Evolutionary conservation across 2,329 filamentous ascomycete genomes (phyloP), one percentile per base, ranked within the genome.

Genomic region (Phaeosphaeriaceae sp.): DNA sequence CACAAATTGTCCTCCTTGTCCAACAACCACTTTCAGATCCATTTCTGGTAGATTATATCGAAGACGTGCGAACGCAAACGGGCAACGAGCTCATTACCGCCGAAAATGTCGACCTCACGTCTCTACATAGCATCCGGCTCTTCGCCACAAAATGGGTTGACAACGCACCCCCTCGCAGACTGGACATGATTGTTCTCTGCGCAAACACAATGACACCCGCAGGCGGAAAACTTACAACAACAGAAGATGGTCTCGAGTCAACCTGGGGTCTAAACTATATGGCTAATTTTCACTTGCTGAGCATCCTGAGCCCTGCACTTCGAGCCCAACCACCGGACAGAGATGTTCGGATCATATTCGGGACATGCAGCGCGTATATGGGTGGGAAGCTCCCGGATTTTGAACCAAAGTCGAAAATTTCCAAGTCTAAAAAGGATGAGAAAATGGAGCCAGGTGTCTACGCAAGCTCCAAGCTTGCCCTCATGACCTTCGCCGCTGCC

Each of bases 131-230:
- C 72, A 87, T 99, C 63, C 89, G 94, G 32, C 82, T 87, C 55
- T 99, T 99, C 71, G 94, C 94, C 11, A 99, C 94, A 0, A 93
- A 91, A 77, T 99, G 95, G 93, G 91, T 99, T 59, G 93, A 99
- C 73, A 97, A 97, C 72, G 84, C 89, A 17, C 93, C 94, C 2
- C 90, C 92, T 7, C 83, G 95, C 48, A 82, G 95, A 39, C 78
- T 99, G 6, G 94, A 99, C 72, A 92, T 93, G 86, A 79, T 99
- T 38, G 83, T 99, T 16, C 81, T 99, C 15, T 96, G 92, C 72
- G 94, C 88, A 8, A 89, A 89, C 36, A 88, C 87, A 0, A 78
- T 92, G 59, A 90, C 88, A 4, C 87, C 90, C 2, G 83, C 82
- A 9, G 89, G 86, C 1, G 80, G 82, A 4, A 76, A 79, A 56